phyloP scores from a whole-genome alignment of 169 alveolate species.

The Plasmodium fragile region DNA sequence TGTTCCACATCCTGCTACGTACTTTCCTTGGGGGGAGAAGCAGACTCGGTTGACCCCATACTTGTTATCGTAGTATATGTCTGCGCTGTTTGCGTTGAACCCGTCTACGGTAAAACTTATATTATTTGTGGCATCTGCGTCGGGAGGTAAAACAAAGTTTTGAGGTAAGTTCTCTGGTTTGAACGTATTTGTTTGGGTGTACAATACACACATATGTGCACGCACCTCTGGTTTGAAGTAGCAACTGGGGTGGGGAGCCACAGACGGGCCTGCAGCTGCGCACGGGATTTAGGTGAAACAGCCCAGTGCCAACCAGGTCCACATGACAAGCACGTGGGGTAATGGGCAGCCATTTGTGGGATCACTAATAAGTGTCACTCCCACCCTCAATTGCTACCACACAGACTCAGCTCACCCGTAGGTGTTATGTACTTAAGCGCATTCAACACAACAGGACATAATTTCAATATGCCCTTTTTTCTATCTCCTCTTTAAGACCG shows the following conservation, averaged over 20 bases:
- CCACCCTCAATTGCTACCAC: not conserved
- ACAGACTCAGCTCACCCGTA: not conserved
- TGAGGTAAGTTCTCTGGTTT: not conserved
- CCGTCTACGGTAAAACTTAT: constrained; percentile 22
- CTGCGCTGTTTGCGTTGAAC: not conserved
- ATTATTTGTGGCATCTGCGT: constrained; percentile 29
- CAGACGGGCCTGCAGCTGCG: not conserved
- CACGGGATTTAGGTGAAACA: not conserved
- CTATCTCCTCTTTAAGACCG: not conserved
- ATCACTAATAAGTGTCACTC: not conserved
- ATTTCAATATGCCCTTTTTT: not conserved
- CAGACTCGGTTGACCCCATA: constrained; percentile 67
- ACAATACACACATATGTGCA: constrained; percentile 2
- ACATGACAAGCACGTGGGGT: not conserved
- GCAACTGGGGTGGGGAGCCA: not conserved
- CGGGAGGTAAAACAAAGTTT: not conserved
- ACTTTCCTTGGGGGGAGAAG: constrained; percentile 77
- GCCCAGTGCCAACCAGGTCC: not conserved
- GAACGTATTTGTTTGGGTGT: not conserved
- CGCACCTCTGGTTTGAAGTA: not conserved
- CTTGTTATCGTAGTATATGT: constrained; percentile 35
- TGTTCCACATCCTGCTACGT: constrained; percentile 74
- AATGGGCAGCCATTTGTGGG: not conserved
- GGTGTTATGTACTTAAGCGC: constrained; percentile 1
- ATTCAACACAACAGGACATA: not conserved